Evolutionary conservation across 352 stramenopile genomes (phyloP).

Genomic region (Pythium dissotocum): DNA sequence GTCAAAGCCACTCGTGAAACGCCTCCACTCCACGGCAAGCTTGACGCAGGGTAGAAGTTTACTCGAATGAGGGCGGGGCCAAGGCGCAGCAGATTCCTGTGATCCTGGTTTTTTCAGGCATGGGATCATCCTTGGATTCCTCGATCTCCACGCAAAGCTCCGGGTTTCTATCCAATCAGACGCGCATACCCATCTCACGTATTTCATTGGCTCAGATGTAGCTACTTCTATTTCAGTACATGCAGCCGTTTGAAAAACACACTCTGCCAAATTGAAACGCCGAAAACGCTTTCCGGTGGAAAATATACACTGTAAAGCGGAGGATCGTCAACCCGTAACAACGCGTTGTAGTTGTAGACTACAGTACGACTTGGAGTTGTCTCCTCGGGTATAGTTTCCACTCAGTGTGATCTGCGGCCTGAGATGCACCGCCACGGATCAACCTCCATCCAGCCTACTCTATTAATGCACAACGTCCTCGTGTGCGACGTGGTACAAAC

Average conservation of each 20-base stretch:
- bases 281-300: background rate
- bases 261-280: background rate
- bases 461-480: background rate
- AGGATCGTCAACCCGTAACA: no score
- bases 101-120: background rate
- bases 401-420: no score
- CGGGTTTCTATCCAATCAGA: background rate
- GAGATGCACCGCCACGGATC: no score
- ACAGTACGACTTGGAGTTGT: no score
- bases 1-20: background rate
- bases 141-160: background rate
- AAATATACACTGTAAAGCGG: background rate
- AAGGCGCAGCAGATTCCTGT: background rate
- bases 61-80: no score
- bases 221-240: background rate
- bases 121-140: background rate
- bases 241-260: background rate
- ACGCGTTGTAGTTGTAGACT: no score
- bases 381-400: no score
- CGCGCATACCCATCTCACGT: no score
- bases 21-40: no score
- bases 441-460: background rate
- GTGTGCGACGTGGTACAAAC: background rate
- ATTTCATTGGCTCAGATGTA: no score
- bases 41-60: no score